Base-by-base conservation (phyloP, 371 early-diverging fungal species). In the Apophysomyces trapeziformis region DNA sequence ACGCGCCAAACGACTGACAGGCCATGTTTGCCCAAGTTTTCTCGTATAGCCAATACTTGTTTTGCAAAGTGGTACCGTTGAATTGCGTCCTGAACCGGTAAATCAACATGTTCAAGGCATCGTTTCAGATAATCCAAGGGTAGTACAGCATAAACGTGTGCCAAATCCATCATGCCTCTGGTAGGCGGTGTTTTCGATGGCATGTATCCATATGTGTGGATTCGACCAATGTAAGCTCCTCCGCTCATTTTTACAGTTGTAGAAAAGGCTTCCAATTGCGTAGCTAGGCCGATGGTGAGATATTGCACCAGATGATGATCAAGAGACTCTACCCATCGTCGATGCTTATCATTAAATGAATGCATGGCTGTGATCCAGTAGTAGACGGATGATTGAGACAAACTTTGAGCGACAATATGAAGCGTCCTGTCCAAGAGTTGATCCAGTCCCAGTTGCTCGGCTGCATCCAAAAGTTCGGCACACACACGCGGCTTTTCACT, bases 91-190 rank as follows among this genome's bases (percentile, higher is more conserved):
- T 75, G 78, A 9, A 74, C 76, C 21, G 74, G 68, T 18, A 80
- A 61, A 12, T 69, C 68, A 7, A 63, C 63, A 60, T 77, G 76
- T 56, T 80, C 81, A 35, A 80, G 44, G 47, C 78, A 77, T 7
- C 71, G 70, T 45, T 74, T 76, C 70, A 80, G 68, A 36, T 77
- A 71, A 54, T 71, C 61, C 58, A 67, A 64, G 43, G 81, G 81
- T 21, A 80, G 54, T 18, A 63, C 44, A 26, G 81, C 67, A 61
- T 76, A 80, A 9, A 73, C 50, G 13, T 65, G 62, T 6, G 76
- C 76, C 66, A 77, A 45, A 12, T 76, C 76, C 43, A 59, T 70
- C 12, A 71, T 64, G 5, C 73, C 77, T 8, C 68, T 72, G 57
- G 37, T 18, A 35, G 70, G 71, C 11, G 73, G 77, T 7, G 71